Base-by-base conservation (phyloP, 169 alveolate genomes). In the Plasmodium chabaudi region DNA sequence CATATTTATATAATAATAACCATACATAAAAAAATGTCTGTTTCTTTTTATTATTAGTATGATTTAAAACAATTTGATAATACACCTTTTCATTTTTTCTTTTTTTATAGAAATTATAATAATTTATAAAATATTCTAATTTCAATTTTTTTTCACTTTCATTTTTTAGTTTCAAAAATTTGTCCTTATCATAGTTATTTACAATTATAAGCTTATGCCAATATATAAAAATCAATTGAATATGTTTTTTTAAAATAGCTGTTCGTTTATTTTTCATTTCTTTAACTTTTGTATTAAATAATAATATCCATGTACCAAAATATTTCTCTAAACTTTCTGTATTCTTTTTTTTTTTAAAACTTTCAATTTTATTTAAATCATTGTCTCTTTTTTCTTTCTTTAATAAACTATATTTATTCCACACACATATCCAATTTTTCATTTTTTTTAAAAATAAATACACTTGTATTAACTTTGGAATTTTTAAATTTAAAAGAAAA, bases 11-110 rank as follows among this genome's bases (percentile, higher is more conserved):
- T 2, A 75, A 49, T 19, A 75, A 75, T 21, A 75, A 19, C 88
- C 88, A 75, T 15, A 75, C 75, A 49, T 75, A 75, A 67, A 75
- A 75, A 63, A 75, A 75, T 1, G 75, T 61, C 25, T 42, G 71
- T 15, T 75, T 75, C 13, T 17, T 75, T 42, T 75, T 75, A 46
- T 49, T 57, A 63, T 75, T 75, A 47, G 68, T 61, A 12, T 49
- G 74, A n/a, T 75, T 75, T 44, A 23, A 21, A 44, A 75, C 56
- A 19, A 63, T 44, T 53, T 34, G 15, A 21, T 27, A 75, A 21
- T 47, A 34, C 13, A 23, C 2, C 47, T 44, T 75, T 46, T 75
- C 88, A 13, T 67, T 63, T 15, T 46, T 75, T n/a, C 34, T 75
- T 12, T 51, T 23, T 23, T n/a, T 12, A 75, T 23, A 67, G 0